Base-by-base conservation (phyloP, 2,329 filamentous ascomycete genomes). In the Aspergillus fijiensis region DNA sequence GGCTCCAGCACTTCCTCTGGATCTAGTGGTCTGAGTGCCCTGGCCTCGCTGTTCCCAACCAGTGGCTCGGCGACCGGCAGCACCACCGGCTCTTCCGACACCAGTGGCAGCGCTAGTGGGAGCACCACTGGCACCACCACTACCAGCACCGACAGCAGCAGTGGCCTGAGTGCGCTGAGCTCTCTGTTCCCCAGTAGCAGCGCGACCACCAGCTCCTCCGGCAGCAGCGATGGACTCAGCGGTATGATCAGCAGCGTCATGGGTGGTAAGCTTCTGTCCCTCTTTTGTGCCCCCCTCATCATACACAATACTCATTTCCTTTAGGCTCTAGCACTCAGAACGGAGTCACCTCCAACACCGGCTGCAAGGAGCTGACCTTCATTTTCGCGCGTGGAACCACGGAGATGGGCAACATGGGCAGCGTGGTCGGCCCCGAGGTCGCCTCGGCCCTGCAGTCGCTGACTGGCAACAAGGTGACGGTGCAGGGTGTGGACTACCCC, bases 311-410 rank as follows among this genome's bases (percentile, higher is more conserved):
- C 35, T 27, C 4, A 50, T 23, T 2, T 10, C 4, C 2, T 5
- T n/a, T 52, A 60, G 69, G 70, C 27, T 69, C 68, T n/a, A 70
- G 54, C 4, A 72, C 69, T 7, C 74, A 76, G 50, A 79, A 79
- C 61, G 77, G 76, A 10, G 71, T 80, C 35, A 71, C 68, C 9
- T 65, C 74, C 47, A 74, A 76, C 60, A 69, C 61, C 21, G 75
- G 70, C 66, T 80, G 78, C 69, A 72, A 78, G 51, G 72, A 73
- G 2, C 62, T 79, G 63, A 80, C 78, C 2, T 71, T 80, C 55
- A 76, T 80, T 55, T 80, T 78, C 57, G 78, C 78, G 16, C 77
- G 78, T 31, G 78, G 78, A 19, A 79, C 76, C 1, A 68, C 66
- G 11, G 79, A 80, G 62, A 29, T 65, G 3, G 78, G 78, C 3